phyloP scores from a whole-genome alignment of 1,139 yeast species.

The Zygosaccharomyces pseudobailii region DNA sequence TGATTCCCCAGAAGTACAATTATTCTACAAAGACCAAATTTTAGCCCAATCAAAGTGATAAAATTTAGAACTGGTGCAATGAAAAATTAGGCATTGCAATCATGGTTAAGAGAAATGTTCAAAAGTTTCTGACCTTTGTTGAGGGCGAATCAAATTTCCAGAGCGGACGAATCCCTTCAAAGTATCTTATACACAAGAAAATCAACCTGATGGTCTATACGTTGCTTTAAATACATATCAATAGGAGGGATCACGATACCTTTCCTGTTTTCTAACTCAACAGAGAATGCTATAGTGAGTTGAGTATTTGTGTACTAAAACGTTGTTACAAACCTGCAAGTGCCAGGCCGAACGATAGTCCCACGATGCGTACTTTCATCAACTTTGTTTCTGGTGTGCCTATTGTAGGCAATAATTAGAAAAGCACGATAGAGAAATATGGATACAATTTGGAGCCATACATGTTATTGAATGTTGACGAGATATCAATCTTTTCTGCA shows the following conservation, averaged over 20 bases:
- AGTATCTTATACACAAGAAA: neutral
- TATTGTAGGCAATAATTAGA: neutral
- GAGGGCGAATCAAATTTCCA: neutral
- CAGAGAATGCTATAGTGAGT: neutral
- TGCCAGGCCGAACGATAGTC: neutral
- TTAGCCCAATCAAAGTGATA: no score
- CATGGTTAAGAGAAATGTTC: neutral
- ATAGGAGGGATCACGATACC: neutral
- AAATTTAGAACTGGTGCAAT: no score
- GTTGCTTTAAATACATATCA: neutral
- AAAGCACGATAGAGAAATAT: neutral
- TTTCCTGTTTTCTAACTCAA: neutral
- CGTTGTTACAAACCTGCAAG: neutral
- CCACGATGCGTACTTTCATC: neutral
- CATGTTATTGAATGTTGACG: neutral
- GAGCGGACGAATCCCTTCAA: neutral
- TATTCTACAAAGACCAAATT: no score
- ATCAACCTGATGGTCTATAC: neutral
- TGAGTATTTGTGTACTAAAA: neutral
- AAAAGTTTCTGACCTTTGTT: neutral
- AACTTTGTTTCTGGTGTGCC: neutral
- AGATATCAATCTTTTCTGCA: neutral
- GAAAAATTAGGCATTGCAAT: no score
- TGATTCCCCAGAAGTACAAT: no score
- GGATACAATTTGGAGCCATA: neutral